Conservation (phyloP, 2,329 filamentous ascomycete species). For the Knoxdaviesia capensis region DNA sequence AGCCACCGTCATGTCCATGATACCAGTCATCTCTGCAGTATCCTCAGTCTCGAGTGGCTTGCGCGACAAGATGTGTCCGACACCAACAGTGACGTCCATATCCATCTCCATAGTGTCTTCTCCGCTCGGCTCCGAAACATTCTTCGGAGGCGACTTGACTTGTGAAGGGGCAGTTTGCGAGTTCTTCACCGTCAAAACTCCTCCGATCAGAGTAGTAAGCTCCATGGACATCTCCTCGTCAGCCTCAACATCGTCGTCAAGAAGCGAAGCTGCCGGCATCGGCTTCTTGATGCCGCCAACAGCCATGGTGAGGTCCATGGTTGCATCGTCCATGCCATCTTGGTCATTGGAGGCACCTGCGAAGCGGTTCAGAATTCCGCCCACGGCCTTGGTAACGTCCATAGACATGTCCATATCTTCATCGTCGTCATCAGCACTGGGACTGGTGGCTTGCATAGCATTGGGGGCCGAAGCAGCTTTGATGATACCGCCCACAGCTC, state of each 20-base stretch:
- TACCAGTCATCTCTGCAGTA: conserved; percentile 22
- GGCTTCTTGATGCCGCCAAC: conserved; percentile 45
- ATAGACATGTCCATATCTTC: conserved; percentile 78
- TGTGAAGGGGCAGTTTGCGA: too few species aligned
- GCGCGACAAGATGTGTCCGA: conserved; percentile 25
- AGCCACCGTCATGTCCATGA: conserved; percentile 48
- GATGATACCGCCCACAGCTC: conserved; percentile 32
- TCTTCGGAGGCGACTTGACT: too few species aligned
- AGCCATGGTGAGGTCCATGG: conserved; percentile 72
- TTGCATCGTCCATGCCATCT: conserved; percentile 23
- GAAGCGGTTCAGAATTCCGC: conserved; percentile 43
- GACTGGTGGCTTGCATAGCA: conserved; percentile 5
- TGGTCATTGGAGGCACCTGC: conserved; percentile 12
- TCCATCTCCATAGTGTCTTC: conserved; percentile 27
- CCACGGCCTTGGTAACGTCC: conserved; percentile 76
- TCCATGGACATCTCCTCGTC: conserved; percentile 67
- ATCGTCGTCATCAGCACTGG: conserved; percentile 19
- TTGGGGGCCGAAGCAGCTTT: conserved; percentile 5
- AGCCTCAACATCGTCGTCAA: conserved; percentile 15
- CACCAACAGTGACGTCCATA: conserved; percentile 42
- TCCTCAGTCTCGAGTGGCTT: conserved; percentile 5
- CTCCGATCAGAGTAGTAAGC: conserved; percentile 45
- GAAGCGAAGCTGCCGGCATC: conserved; percentile 8
- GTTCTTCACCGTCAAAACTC: conserved; percentile 17
- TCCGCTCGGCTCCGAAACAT: conserved; percentile 6